phyloP scores from a whole-genome alignment of 495 filamentous ascomycete genomes.

The Neurospora sp. region DNA sequence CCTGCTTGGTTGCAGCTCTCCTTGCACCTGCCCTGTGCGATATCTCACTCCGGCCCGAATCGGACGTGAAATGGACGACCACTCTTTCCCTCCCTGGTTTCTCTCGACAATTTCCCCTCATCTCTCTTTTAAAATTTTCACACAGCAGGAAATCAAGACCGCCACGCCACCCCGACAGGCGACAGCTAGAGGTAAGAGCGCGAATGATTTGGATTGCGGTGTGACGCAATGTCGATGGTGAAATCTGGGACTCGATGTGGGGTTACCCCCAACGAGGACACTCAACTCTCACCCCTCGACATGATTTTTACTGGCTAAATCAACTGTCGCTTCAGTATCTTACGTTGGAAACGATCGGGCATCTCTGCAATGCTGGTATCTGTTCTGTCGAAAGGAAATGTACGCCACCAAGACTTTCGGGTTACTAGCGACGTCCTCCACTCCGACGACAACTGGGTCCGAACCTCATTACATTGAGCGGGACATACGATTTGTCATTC shows the following conservation, averaged over 20 bases:
- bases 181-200: neutral
- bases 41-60: neutral
- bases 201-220: neutral
- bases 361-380: neutral
- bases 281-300: neutral
- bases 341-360: neutral
- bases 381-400: neutral
- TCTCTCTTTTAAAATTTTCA: neutral
- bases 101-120: neutral
- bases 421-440: neutral
- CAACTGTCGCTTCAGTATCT: neutral
- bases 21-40: neutral
- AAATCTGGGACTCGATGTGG: neutral
- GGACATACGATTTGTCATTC: neutral
- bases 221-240: neutral
- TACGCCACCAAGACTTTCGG: neutral
- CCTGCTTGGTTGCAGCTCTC: neutral
- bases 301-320: neutral
- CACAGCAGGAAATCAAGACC: neutral
- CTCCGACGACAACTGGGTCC: neutral
- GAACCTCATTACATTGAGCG: neutral
- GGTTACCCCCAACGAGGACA: neutral
- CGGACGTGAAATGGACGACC: neutral
- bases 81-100: neutral
- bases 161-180: neutral